phyloP scores from a whole-genome alignment of 2,329 filamentous ascomycete genomes.

The Graphiopsis chlorocephala region DNA sequence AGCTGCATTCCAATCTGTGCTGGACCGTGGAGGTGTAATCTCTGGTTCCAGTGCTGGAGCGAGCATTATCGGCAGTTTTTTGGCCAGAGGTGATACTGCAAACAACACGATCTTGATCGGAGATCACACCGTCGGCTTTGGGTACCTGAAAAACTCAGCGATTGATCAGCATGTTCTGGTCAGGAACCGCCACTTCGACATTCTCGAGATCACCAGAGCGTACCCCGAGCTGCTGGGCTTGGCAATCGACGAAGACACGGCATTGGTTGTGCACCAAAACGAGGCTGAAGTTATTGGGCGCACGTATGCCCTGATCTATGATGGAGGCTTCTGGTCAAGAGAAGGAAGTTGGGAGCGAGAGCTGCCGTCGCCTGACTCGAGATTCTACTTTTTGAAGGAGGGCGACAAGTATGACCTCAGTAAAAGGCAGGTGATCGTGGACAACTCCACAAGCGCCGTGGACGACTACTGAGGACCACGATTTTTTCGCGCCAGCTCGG shows the following conservation, averaged over 20 bases:
- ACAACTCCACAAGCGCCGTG: background rate
- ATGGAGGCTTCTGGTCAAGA: conserved; percentile 23
- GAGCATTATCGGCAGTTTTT: conserved; percentile 23
- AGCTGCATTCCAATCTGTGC: conserved; percentile 21
- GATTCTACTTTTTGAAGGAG: conserved; percentile 23
- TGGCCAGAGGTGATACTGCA: conserved; percentile 24
- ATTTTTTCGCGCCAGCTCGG: background rate
- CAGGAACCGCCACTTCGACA: conserved; percentile 24
- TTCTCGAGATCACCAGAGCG: conserved; percentile 21
- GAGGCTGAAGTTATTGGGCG: conserved; percentile 22
- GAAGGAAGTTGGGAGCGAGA: conserved; percentile 22
- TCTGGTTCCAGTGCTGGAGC: conserved; percentile 23
- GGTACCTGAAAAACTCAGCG: conserved; percentile 23
- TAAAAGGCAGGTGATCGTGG: conserved; percentile 19
- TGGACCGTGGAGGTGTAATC: conserved; percentile 25
- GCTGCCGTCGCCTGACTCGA: conserved; percentile 18
- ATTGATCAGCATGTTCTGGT: conserved; percentile 27
- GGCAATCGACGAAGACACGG: conserved; percentile 24
- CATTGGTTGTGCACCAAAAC: conserved; percentile 23
- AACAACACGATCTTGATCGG: conserved; percentile 25
- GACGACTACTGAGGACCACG: background rate
- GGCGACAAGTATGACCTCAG: conserved; percentile 24
- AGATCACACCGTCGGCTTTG: conserved; percentile 24
- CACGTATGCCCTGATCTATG: conserved; percentile 23
- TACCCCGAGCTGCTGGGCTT: conserved; percentile 23